These are phyloP conservation scores for Sugiyamaella japonica DNA, from an alignment of 1,139 yeast species.

Conservation along the genomic window DNA sequence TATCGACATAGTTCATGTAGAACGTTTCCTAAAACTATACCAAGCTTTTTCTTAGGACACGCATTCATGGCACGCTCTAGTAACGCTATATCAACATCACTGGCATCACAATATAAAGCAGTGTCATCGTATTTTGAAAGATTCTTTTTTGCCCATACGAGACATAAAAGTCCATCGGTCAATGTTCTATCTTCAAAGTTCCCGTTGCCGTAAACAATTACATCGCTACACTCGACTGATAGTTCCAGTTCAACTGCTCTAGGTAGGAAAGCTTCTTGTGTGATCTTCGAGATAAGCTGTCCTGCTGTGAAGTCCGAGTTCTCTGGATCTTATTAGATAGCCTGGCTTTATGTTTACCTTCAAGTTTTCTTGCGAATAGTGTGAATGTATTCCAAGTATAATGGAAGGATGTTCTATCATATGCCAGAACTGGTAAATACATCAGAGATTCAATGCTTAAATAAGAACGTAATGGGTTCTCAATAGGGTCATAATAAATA, in stretches of 20 bases:
- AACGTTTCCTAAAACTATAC: slow-evolving; percentile 13
- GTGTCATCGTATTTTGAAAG: slow-evolving; percentile 10
- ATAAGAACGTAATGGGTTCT: slow-evolving; percentile 5
- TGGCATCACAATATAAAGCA: slow-evolving; percentile 13
- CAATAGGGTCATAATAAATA: slow-evolving; percentile 12
- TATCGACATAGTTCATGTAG: slow-evolving; percentile 2
- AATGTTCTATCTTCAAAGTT: slow-evolving; percentile 16
- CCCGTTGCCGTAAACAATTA: slow-evolving; percentile 22
- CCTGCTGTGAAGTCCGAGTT: neutral
- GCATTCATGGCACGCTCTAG: slow-evolving; percentile 19
- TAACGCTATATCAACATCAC: slow-evolving; percentile 16
- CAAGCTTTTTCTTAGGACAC: slow-evolving; percentile 14
- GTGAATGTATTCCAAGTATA: slow-evolving; percentile 14
- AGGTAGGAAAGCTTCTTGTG: slow-evolving; percentile 18
- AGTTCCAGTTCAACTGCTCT: slow-evolving; percentile 22
- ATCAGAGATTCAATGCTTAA: slow-evolving; percentile 4
- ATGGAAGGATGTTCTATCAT: slow-evolving; percentile 16
- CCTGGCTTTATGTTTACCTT: slow-evolving; percentile 5
- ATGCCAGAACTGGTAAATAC: slow-evolving; percentile 9
- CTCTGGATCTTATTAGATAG: neutral
- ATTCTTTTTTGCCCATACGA: slow-evolving; percentile 22
- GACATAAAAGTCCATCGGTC: slow-evolving; percentile 18
- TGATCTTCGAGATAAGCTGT: neutral
- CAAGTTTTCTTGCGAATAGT: slow-evolving; percentile 9
- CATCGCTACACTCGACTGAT: slow-evolving; percentile 19